Percentiles rank a stretch among this genome's conserved stretches.
Evolutionary conservation across 2,329 filamentous ascomycete genomes (phyloP).

Genomic region (Didymella sp.): DNA sequence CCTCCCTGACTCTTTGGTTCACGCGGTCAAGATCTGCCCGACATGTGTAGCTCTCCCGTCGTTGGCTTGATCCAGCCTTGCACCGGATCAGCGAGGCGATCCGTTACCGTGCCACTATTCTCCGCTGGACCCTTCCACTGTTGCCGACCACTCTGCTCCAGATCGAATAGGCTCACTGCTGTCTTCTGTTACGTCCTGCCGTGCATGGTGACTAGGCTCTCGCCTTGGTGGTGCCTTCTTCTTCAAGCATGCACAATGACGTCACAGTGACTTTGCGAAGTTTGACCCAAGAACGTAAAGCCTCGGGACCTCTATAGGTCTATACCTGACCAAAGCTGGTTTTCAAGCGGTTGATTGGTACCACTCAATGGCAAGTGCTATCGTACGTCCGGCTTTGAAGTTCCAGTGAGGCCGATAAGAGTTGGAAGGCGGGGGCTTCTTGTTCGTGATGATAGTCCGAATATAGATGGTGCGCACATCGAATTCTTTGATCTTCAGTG

Average conservation of each 20-base stretch:
- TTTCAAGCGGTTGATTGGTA: too few species aligned
- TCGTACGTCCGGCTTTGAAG: too few species aligned
- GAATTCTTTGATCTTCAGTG: too few species aligned
- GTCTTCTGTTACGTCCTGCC: neutral
- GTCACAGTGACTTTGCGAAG: neutral
- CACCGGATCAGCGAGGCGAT: conserved; percentile 25
- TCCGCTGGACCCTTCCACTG: conserved; percentile 6
- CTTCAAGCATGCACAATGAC: conserved; percentile 3
- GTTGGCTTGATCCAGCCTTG: conserved; percentile 12
- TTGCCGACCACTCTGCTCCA: neutral
- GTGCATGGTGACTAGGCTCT: neutral
- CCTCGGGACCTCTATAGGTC: too few species aligned
- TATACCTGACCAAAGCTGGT: too few species aligned
- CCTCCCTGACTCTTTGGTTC: neutral
- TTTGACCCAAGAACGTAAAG: too few species aligned
- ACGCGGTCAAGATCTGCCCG: neutral
- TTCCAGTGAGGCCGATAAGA: too few species aligned
- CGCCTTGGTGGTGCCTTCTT: neutral
- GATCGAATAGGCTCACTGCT: neutral
- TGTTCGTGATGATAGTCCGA: too few species aligned
- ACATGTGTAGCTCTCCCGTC: conserved; percentile 25
- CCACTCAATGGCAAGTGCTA: too few species aligned
- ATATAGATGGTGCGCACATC: too few species aligned
- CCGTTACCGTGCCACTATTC: conserved; percentile 22
- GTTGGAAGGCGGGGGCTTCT: too few species aligned